Base-by-base conservation (phyloP, 805 yeast species). In the Maudiozyma barnettii region DNA sequence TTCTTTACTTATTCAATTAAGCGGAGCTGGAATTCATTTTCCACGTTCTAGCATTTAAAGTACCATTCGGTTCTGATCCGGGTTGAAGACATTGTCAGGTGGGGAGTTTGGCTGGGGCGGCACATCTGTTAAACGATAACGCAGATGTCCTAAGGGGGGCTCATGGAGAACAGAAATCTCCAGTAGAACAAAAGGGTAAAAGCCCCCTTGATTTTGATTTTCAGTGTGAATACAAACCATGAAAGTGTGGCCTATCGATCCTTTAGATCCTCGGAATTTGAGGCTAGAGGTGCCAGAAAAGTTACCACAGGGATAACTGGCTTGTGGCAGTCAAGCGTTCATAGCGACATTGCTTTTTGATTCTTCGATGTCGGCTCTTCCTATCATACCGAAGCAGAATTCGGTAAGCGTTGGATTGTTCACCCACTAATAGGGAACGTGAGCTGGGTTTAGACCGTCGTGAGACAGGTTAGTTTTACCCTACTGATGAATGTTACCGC, bases 181-280 rank as follows among this genome's bases (percentile, higher is more conserved):
- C 71, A 66, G 71, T 67, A 67, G 71, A 68, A 66, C 68, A 68
- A 68, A 67, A 67, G 71, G 72, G 72, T 65, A 67, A 68, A 67
- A 66, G 70, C 55, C 70, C 68, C 70, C 68, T 65, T 66, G 71
- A 61, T 67, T 67, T 67, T 67, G 71, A 66, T 67, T 66, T 68
- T 67, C 72, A 67, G 71, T 67, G 72, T 67, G 71, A 67, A 63
- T 66, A 63, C 68, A 67, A 66, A 67, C 70, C 71, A 67, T 67
- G 72, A 67, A 68, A 69, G 70, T 67, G 73, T 67, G 71, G 72
- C 73, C 73, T 68, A 70, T 69, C 72, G 73, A 68, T 68, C 71
- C 72, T 68, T 67, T 67, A 65, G 67, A 61, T 65, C 70, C 69
- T 65, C 70, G 63, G 71, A 63, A 57, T 62, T 66, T 65, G 71